Base-by-base conservation (phyloP, 768 basidiomycete species). In the Steccherinum ochraceum region DNA sequence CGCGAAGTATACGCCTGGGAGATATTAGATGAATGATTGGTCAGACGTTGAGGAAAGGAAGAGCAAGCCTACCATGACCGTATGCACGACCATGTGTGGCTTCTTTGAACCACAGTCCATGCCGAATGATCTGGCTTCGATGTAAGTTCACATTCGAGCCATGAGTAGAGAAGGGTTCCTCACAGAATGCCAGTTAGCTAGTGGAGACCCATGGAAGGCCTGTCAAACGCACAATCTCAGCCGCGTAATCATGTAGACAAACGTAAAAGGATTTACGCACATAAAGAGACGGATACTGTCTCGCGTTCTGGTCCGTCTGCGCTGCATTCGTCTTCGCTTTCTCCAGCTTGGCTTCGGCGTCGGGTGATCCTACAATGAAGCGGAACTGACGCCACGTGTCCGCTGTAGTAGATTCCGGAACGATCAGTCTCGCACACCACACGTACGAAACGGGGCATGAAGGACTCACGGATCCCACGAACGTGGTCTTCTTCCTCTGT, bases 131-230 rank as follows among this genome's bases (percentile, higher is more conserved):
- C 83, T 84, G 52, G 4, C 25, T 21, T 5, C 4, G 18, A 12
- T 12, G 13, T 5, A 7, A 39, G n/a, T 23, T 24, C 2, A 45
- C 11, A 7, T 12, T 21, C 16, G 18, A 11, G 42, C n/a, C 21
- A 18, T 18, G 10, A 5, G 21, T 43, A 7, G 19, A 10, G 41
- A 21, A 13, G 10, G 20, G 13, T n/a, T 11, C 19, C 72, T 24
- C 64, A 83, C 84, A 21, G 83, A 83, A 61, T 86, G 84, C 84
- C 84, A 87, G 54, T 87, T 87, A 52, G 64, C 71, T 23, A 81
- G 57, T 1, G 80, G 72, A 2, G 81, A 83, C 1, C 83, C 85
- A 62, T 86, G 86, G 63, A 83, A 89, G 4, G 81, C 86, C 80
- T 84, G 16, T n/a, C 0, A 30, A 40, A 3, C 5, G 46, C n/a